These are phyloP conservation scores for Paramecium primaurelia DNA, from an alignment of 73 alveolate species.

Conservation along the genomic window DNA sequence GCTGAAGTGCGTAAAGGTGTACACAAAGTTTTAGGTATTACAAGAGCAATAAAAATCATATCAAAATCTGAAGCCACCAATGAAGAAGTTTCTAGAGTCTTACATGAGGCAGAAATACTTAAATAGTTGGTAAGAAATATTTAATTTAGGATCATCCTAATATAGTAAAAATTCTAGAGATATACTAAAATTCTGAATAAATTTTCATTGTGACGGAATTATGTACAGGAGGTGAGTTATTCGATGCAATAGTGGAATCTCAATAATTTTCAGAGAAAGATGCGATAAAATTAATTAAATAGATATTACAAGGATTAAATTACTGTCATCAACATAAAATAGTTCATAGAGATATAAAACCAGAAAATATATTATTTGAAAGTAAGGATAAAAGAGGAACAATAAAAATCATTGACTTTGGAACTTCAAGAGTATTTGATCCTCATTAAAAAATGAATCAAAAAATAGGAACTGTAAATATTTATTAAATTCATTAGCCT, in stretches of 20 bases:
- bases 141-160: slow-evolving; percentile 67
- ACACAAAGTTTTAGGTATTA: slow-evolving; percentile 43
- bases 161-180: slow-evolving; percentile 50
- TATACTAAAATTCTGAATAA: slow-evolving; percentile 43
- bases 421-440: slow-evolving; percentile 75
- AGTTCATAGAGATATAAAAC: slow-evolving; percentile 75
- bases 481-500: not conserved
- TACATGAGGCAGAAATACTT: slow-evolving; percentile 18
- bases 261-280: slow-evolving; percentile 65
- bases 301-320: slow-evolving; percentile 67
- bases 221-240: slow-evolving; percentile 72
- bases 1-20: slow-evolving; percentile 54
- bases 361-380: slow-evolving; percentile 73
- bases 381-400: slow-evolving; percentile 56
- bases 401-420: slow-evolving; percentile 86
- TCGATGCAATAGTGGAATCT: slow-evolving; percentile 65
- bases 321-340: slow-evolving; percentile 71
- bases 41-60: slow-evolving; percentile 52
- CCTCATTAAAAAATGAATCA: slow-evolving; percentile 66
- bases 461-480: slow-evolving; percentile 66
- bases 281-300: slow-evolving; percentile 68
- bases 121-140: not conserved
- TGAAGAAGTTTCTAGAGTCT: not conserved
- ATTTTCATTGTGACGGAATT: slow-evolving; percentile 54
- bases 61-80: not conserved